These are phyloP conservation scores for Carex arenaria DNA, from an alignment of 202 grass and related monocot species.

Conservation along the genomic window DNA sequence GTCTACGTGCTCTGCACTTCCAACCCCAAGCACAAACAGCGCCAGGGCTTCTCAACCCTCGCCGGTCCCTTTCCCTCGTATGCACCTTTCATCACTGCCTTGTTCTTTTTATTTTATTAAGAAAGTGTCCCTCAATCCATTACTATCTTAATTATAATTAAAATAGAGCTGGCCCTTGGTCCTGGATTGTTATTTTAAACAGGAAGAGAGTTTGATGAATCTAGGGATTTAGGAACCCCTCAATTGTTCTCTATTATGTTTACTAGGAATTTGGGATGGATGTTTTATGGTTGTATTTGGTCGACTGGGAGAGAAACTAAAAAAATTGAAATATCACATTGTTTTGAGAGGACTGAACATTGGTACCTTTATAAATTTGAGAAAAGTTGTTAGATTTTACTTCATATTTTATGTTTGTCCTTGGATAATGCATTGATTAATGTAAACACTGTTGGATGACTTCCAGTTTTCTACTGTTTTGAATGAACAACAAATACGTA, in stretches of 20 bases:
- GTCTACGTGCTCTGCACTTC: slow-evolving; percentile 77
- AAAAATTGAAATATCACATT: not conserved
- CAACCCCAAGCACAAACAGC: slow-evolving; percentile 93
- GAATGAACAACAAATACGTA: not conserved
- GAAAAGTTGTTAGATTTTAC: not conserved
- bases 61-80: slow-evolving; percentile 25
- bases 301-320: not conserved
- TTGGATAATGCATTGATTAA: not conserved
- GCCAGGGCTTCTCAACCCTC: slow-evolving; percentile 88
- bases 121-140: not conserved
- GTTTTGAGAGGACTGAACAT: not conserved
- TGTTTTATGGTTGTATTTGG: not conserved
- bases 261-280: not conserved
- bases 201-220: not conserved
- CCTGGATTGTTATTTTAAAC: not conserved
- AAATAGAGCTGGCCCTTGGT: not conserved
- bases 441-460: not conserved
- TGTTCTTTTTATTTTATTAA: slow-evolving; percentile 6
- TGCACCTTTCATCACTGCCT: slow-evolving; percentile 1
- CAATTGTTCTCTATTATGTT: not conserved
- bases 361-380: not conserved
- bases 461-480: not conserved
- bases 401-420: not conserved
- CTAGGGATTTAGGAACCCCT: not conserved
- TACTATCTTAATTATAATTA: not conserved